Conservation (phyloP, 1,284 basidiomycete species). For the Ceratorhiza oryzae-sativae region DNA sequence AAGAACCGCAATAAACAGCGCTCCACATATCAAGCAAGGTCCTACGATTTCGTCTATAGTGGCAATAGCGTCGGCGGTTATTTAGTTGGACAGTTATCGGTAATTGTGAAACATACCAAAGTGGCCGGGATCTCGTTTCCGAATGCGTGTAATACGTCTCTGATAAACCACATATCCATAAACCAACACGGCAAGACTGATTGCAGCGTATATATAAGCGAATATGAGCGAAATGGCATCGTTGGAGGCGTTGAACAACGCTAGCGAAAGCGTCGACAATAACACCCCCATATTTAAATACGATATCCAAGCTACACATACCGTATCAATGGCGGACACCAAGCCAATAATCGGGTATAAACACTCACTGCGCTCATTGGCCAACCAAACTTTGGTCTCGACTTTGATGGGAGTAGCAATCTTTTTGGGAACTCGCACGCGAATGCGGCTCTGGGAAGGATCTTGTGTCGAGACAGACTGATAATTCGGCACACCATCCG, state of each 20-base stretch:
- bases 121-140: slow-evolving; percentile 86
- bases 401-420: slow-evolving; percentile 89
- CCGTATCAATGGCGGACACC: too few relatives aligned
- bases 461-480: slow-evolving; percentile 44
- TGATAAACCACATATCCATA: slow-evolving; percentile 92
- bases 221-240: slow-evolving; percentile 79
- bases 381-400: slow-evolving; percentile 99
- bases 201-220: slow-evolving; percentile 83
- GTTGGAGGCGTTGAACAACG: slow-evolving; percentile 85
- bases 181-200: slow-evolving; percentile 74
- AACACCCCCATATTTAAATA: slow-evolving; percentile 89
- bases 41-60: slow-evolving; percentile 77
- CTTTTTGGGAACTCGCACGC: slow-evolving; percentile 81
- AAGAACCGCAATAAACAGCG: slow-evolving; percentile 84
- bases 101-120: slow-evolving; percentile 68
- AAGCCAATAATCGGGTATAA: neutral
- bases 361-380: slow-evolving; percentile 88
- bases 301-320: slow-evolving; percentile 78
- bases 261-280: slow-evolving; percentile 84
- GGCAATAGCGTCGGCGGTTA: slow-evolving; percentile 12
- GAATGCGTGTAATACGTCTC: slow-evolving; percentile 89
- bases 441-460: slow-evolving; percentile 57
- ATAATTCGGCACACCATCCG: slow-evolving; percentile 70
- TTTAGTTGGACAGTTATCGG: slow-evolving; percentile 4
- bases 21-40: slow-evolving; percentile 78